phyloP scores from a whole-genome alignment of 2,329 filamentous ascomycete species.

The Aspergillus fischeri region DNA sequence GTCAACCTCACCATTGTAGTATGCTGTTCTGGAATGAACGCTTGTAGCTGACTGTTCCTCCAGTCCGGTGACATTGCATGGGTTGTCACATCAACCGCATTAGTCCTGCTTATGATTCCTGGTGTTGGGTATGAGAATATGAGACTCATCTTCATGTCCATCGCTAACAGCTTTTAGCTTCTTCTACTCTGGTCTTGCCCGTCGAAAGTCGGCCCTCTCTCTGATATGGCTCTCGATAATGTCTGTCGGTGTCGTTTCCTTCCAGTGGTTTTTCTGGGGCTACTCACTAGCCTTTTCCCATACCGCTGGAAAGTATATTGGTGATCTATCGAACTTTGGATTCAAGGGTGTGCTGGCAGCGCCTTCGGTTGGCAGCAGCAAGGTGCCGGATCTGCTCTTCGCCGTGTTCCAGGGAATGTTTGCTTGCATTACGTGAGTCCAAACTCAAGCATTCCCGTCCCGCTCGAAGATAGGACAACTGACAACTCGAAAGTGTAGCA shows the following conservation, averaged over 20 bases:
- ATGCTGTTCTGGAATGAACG: background rate
- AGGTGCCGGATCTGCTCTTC: constrained; percentile 78
- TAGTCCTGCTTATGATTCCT: constrained; percentile 89
- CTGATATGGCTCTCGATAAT: constrained; percentile 83
- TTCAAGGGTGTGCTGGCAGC: constrained; percentile 70
- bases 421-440: constrained; percentile 73
- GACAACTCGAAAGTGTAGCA: constrained; percentile 57
- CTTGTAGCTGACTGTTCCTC: constrained; percentile 13
- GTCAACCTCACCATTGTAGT: constrained; percentile 9
- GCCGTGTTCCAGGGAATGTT: constrained; percentile 62
- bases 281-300: constrained; percentile 82
- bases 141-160: background rate
- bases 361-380: constrained; percentile 68
- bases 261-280: constrained; percentile 97
- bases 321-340: constrained; percentile 73
- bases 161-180: constrained; percentile 51
- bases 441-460: background rate
- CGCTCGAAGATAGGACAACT: constrained; percentile 23
- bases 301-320: constrained; percentile 69
- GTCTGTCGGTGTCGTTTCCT: constrained; percentile 71
- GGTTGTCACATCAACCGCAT: constrained; percentile 70
- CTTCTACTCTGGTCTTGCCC: constrained; percentile 88
- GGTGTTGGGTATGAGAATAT: constrained; percentile 63
- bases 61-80: constrained; percentile 79
- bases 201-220: constrained; percentile 82